A percentile compares a stretch with the other conserved stretches of the same genome.
Evolutionary conservation across 169 alveolate genomes (phyloP).

Genomic region (Cryptosporidium viatorum): DNA sequence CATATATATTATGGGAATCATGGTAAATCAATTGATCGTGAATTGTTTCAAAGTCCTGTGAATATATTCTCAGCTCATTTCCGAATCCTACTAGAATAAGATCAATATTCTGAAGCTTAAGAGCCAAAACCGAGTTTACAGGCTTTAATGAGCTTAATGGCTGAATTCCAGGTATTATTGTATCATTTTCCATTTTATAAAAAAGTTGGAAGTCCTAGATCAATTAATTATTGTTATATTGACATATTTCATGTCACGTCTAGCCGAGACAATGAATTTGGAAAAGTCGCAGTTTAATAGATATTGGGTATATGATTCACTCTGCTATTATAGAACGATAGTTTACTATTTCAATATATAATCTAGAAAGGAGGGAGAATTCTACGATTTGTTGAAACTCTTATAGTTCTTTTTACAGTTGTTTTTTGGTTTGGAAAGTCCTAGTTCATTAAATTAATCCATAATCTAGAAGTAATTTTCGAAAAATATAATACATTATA

Average conservation of each 20-base stretch:
- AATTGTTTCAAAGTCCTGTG: slow-evolving; percentile 1
- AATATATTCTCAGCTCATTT: slow-evolving; percentile 57
- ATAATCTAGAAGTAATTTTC: no score
- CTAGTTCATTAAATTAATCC: neutral
- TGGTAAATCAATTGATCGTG: slow-evolving; percentile 25
- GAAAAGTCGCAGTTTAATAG: neutral
- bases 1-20: slow-evolving; percentile 50
- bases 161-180: neutral
- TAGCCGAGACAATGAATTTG: slow-evolving; percentile 27
- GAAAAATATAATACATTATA: no score
- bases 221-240: neutral
- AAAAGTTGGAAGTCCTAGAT: neutral
- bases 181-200: slow-evolving; percentile 30
- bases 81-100: slow-evolving; percentile 51
- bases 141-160: slow-evolving; percentile 52
- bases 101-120: neutral
- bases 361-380: neutral
- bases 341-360: neutral
- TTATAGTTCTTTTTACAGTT: neutral
- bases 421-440: neutral
- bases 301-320: neutral
- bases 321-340: neutral
- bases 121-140: slow-evolving; percentile 15
- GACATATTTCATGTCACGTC: slow-evolving; percentile 49
- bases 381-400: no score